Conservation (phyloP, 176 grass and related monocot genomes). For the Pharus latifolius region DNA sequence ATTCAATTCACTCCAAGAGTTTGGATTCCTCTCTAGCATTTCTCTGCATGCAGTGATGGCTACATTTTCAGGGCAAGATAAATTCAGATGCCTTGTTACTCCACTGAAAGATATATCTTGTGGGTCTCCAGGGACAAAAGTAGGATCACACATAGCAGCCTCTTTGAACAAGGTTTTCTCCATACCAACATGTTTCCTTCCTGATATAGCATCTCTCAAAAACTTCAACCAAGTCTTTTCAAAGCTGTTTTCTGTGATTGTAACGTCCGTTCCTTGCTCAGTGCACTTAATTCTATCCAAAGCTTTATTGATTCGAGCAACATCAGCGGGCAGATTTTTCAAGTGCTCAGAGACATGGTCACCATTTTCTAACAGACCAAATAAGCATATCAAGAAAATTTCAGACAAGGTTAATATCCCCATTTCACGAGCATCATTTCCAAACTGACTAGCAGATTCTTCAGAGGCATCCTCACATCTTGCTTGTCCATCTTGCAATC, state of each 20-base stretch:
- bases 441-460: constrained; percentile 17
- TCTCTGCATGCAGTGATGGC: constrained; percentile 50
- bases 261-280: constrained; percentile 7
- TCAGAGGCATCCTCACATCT: constrained; percentile 12
- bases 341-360: constrained; percentile 75
- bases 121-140: neutral
- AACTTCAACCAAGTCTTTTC: constrained; percentile 70
- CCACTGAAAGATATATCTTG: constrained; percentile 5
- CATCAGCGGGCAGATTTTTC: constrained; percentile 18
- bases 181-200: constrained; percentile 25
- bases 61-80: constrained; percentile 45
- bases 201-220: constrained; percentile 41
- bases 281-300: constrained; percentile 3
- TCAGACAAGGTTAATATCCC: constrained; percentile 69
- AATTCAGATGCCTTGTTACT: constrained; percentile 24
- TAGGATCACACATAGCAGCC: neutral
- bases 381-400: constrained; percentile 77
- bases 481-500: constrained; percentile 1
- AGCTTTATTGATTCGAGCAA: constrained; percentile 2
- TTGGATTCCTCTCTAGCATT: constrained; percentile 35
- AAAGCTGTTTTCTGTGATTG: constrained; percentile 2
- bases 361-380: constrained; percentile 61
- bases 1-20: constrained; percentile 71
- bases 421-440: constrained; percentile 50
- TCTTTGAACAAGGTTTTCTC: constrained; percentile 19